Conservation (phyloP, 192 early-diverging fungal genomes). For the Backusella circina region DNA sequence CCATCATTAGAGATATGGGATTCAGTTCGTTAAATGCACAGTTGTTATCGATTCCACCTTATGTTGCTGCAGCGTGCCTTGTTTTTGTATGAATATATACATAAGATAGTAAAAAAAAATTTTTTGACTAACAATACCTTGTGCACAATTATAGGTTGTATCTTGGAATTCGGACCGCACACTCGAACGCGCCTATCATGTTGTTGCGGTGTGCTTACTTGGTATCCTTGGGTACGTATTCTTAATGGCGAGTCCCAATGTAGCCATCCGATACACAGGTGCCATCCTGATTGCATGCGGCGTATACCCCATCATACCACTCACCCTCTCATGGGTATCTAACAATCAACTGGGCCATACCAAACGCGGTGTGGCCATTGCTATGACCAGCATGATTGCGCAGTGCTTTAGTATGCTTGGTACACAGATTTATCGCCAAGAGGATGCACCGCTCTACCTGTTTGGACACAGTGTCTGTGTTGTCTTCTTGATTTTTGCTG, state of each 20-base stretch:
- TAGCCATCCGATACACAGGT: slow-evolving; percentile 21
- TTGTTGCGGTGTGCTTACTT: slow-evolving; percentile 28
- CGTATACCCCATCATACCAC: slow-evolving; percentile 40
- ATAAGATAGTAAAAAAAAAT: neutral
- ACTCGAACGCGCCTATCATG: slow-evolving; percentile 39
- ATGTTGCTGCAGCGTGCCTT: slow-evolving; percentile 28
- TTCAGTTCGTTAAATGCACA: slow-evolving; percentile 18
- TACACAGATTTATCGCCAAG: slow-evolving; percentile 54
- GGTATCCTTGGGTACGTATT: slow-evolving; percentile 47
- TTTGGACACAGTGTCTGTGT: slow-evolving; percentile 41
- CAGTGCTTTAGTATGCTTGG: slow-evolving; percentile 50
- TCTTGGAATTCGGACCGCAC: slow-evolving; percentile 48
- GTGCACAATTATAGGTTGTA: slow-evolving; percentile 23
- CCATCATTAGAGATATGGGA: slow-evolving; percentile 43
- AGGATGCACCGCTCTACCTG: slow-evolving; percentile 47
- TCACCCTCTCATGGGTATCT: slow-evolving; percentile 49
- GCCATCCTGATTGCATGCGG: slow-evolving; percentile 37
- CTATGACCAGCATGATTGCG: slow-evolving; percentile 48
- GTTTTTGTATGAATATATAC: slow-evolving; percentile 24
- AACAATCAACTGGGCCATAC: slow-evolving; percentile 58
- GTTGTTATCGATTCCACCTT: slow-evolving; percentile 13
- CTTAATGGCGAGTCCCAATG: slow-evolving; percentile 22
- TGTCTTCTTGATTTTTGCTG: slow-evolving; percentile 11
- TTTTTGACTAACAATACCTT: no score
- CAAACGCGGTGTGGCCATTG: slow-evolving; percentile 53